Evolutionary conservation across 352 stramenopile species (phyloP).

Genomic region (Phytophthora pseudosyringae): DNA sequence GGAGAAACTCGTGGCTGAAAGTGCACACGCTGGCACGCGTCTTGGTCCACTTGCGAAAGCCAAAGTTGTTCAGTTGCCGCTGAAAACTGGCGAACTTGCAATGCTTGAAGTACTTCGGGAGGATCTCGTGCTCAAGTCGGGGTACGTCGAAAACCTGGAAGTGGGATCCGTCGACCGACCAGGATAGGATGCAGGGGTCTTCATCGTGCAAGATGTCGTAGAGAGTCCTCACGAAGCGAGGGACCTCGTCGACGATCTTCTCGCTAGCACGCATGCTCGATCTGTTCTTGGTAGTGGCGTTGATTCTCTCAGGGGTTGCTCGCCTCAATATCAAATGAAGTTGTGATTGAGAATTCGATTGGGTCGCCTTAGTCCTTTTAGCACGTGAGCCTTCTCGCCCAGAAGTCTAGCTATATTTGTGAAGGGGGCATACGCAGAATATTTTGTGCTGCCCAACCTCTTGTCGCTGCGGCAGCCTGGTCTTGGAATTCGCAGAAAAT

Average conservation of each 20-base stretch:
- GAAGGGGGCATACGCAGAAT: conserved; percentile 9
- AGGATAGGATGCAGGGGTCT: conserved; percentile 64
- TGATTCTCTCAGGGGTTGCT: neutral
- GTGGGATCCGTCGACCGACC: conserved; percentile 64
- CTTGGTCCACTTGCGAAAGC: conserved; percentile 87
- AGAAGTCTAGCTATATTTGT: conserved; percentile 13
- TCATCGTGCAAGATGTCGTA: conserved; percentile 76
- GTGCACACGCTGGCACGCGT: conserved; percentile 66
- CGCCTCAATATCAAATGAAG: conserved; percentile 12
- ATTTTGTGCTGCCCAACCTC: conserved; percentile 3
- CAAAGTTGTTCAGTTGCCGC: conserved; percentile 93
- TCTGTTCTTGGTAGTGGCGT: neutral
- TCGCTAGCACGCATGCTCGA: conserved; percentile 16
- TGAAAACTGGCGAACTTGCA: conserved; percentile 91
- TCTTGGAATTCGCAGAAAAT: conserved; percentile 22
- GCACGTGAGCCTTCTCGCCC: neutral
- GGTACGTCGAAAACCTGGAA: conserved; percentile 74
- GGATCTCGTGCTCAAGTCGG: conserved; percentile 82
- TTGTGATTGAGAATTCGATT: conserved; percentile 14
- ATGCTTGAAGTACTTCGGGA: conserved; percentile 93
- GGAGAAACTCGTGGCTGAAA: conserved; percentile 72
- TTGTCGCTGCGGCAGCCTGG: conserved; percentile 3
- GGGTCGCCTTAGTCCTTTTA: conserved; percentile 11
- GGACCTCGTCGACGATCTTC: conserved; percentile 44
- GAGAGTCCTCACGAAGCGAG: conserved; percentile 76